Evolutionary conservation across 306 rosid species (phyloP).

Genomic region (Nissolia schottii): DNA sequence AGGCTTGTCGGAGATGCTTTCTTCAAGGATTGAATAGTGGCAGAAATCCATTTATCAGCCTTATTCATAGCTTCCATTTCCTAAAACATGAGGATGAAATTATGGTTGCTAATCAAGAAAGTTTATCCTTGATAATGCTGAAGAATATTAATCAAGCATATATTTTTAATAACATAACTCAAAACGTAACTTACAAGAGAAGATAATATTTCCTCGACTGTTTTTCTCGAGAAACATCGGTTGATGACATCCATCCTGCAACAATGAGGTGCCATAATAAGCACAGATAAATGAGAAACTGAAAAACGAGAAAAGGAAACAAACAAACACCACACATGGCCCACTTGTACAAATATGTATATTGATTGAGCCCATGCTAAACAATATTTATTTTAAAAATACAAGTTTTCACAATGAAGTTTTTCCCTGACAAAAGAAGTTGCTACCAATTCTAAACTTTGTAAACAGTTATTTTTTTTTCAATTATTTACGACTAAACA

Average conservation of each 20-base stretch:
- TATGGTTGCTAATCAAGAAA: constrained; percentile 17
- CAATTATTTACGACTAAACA: too few relatives aligned
- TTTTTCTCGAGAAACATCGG: constrained; percentile 72
- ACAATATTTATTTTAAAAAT: too few relatives aligned
- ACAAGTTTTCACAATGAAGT: too few relatives aligned
- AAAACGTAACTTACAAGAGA: constrained; percentile 66
- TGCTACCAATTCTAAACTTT: too few relatives aligned
- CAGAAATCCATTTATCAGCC: constrained; percentile 55
- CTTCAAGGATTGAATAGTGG: constrained; percentile 61
- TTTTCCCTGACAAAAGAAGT: too few relatives aligned
- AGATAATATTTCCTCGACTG: constrained; percentile 68
- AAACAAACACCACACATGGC: not conserved
- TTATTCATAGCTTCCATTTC: constrained; percentile 49
- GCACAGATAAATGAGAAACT: constrained; percentile 16
- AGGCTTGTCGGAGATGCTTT: constrained; percentile 85
- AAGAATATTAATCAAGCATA: constrained; percentile 1
- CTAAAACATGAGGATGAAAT: constrained; percentile 36
- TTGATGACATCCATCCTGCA: constrained; percentile 74
- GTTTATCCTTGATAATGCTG: not conserved
- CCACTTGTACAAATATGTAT: not conserved
- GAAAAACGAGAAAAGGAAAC: not conserved
- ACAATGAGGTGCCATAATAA: not conserved
- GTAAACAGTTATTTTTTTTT: too few relatives aligned
- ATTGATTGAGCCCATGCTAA: not conserved
- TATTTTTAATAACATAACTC: not conserved